A percentile compares a stretch with the other conserved stretches of the same genome.
Evolutionary conservation across 371 early-diverging fungal species (phyloP).

Genomic region (Mycotypha africana): DNA sequence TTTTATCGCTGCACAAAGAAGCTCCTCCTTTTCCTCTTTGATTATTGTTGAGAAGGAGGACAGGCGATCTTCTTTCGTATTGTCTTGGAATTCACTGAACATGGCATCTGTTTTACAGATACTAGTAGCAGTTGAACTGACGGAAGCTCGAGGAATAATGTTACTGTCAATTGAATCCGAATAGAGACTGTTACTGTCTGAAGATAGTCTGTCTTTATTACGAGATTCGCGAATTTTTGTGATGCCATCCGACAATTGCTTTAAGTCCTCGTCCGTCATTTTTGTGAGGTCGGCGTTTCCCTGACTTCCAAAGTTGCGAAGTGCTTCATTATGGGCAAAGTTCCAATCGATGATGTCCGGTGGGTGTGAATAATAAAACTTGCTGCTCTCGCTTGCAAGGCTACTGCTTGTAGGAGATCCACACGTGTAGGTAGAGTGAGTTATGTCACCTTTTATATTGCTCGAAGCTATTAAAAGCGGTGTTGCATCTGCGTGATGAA

Average conservation of each 20-base stretch:
- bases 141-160: constrained; percentile 19
- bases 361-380: too few species aligned
- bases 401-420: too few species aligned
- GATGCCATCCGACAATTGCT: constrained; percentile 46
- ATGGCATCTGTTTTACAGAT: too few species aligned
- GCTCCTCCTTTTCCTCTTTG: constrained; percentile 15
- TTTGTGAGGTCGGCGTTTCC: constrained; percentile 26
- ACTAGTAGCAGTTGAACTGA: constrained; percentile 17
- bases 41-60: too few species aligned
- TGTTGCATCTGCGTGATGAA: too few species aligned
- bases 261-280: constrained; percentile 50
- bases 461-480: too few species aligned
- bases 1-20: constrained; percentile 20
- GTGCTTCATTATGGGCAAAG: constrained; percentile 68
- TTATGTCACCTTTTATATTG: too few species aligned
- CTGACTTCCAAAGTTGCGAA: constrained; percentile 33
- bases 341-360: constrained; percentile 72
- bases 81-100: too few species aligned
- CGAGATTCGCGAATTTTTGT: constrained; percentile 41
- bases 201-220: constrained; percentile 36
- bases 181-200: constrained; percentile 33
- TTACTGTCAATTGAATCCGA: constrained; percentile 8
- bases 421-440: too few species aligned
- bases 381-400: too few species aligned
- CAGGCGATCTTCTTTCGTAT: too few species aligned